These are phyloP conservation scores for Telopea speciosissima DNA, from an alignment of 177 flowering plant species.

Conservation along the genomic window DNA sequence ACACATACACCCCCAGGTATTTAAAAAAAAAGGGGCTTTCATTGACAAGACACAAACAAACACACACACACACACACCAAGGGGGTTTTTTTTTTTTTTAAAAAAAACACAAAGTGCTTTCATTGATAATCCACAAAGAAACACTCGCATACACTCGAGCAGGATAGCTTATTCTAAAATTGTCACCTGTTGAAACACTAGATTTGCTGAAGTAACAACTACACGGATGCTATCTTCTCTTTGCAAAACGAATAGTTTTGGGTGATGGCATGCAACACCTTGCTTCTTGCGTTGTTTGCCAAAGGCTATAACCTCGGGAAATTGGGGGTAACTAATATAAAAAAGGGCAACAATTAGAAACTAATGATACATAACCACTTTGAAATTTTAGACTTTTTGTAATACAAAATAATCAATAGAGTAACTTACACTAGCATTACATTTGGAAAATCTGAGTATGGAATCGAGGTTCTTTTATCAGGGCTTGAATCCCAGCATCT, in stretches of 20 bases:
- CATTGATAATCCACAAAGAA: too few relatives aligned
- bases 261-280: slow-evolving; percentile 95
- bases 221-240: slow-evolving; percentile 72
- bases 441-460: slow-evolving; percentile 65
- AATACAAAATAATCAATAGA: background rate
- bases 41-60: too few relatives aligned
- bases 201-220: slow-evolving; percentile 79
- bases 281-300: slow-evolving; percentile 59
- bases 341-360: slow-evolving; percentile 1
- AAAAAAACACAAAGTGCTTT: too few relatives aligned
- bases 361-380: background rate
- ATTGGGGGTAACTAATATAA: slow-evolving; percentile 64
- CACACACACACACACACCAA: too few relatives aligned
- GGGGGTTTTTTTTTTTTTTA: too few relatives aligned
- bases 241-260: slow-evolving; percentile 70
- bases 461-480: slow-evolving; percentile 52
- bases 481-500: slow-evolving; percentile 74
- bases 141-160: background rate
- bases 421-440: slow-evolving; percentile 65
- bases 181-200: slow-evolving; percentile 73
- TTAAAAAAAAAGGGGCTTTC: too few relatives aligned
- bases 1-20: too few relatives aligned
- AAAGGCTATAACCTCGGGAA: slow-evolving; percentile 81
- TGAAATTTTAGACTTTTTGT: background rate
- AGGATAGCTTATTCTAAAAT: background rate